Evolutionary conservation across 306 rosid species (phyloP).

Genomic region (Cajanus cajan): DNA sequence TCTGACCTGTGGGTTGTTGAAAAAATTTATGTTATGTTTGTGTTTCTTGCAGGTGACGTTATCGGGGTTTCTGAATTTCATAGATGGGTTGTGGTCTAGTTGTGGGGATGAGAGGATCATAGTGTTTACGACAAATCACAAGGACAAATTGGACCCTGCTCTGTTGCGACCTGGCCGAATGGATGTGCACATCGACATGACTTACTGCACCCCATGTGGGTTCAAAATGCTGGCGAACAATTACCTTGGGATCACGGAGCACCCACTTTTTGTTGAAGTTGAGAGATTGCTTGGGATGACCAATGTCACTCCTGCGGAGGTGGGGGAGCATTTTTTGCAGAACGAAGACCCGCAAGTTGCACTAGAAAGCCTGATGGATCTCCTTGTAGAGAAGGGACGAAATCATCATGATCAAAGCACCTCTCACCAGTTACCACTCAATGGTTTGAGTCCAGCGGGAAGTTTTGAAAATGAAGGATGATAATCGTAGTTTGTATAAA

Average conservation of each 20-base stretch:
- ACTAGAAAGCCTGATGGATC: constrained; percentile 2
- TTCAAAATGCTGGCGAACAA: constrained; percentile 34
- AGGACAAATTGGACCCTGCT: constrained; percentile 38
- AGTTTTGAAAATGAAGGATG: not conserved
- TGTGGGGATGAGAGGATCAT: constrained; percentile 41
- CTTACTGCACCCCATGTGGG: constrained; percentile 37
- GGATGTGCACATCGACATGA: constrained; percentile 41
- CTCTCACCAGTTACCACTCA: not conserved
- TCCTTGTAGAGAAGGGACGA: constrained; percentile 9
- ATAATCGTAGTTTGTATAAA: not conserved
- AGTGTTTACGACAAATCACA: constrained; percentile 41
- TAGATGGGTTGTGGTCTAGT: constrained; percentile 44
- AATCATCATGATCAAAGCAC: not conserved
- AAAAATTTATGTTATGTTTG: not conserved
- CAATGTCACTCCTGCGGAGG: constrained; percentile 45
- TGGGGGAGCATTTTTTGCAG: constrained; percentile 37
- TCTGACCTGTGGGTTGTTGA: no score
- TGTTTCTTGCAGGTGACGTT: constrained; percentile 29
- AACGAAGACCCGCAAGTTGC: constrained; percentile 28
- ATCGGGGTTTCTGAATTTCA: constrained; percentile 34
- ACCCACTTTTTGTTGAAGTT: constrained; percentile 32
- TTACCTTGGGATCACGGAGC: constrained; percentile 29
- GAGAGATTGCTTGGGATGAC: constrained; percentile 2
- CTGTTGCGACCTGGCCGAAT: constrained; percentile 40
- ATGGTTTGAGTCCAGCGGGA: not conserved